Evolutionary conservation across 192 early-diverging fungal species (phyloP), one percentile per base, ranked within the genome.

Genomic region (Umbelopsis vinacea): DNA sequence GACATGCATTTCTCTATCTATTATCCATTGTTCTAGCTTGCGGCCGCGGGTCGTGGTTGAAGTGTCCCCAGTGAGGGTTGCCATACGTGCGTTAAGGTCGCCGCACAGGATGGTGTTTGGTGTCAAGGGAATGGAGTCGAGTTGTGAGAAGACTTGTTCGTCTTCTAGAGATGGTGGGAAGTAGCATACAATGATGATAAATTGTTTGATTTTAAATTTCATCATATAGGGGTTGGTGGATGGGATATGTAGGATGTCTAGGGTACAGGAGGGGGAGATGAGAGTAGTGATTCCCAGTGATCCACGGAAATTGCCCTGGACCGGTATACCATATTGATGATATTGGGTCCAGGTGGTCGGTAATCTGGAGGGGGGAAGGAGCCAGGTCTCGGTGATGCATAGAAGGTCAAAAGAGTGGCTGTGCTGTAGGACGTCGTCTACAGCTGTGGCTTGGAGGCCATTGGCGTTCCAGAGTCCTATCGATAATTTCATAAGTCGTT

Each of bases 311-410:
- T 69, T 46, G 14, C 23, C 50, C 3, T 40, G 3, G 11, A 37
- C 33, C 0, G 73, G 73, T 4, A 21, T 6, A 15, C 73, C 73
- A 69, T 53, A 63, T 2, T 40, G 43, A 22, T 74, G 67, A 29
- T 37, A 54, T 54, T 74, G 67, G 5, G 35, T 19, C 73, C 73
- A 74, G 3, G 67, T 29, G 9, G 67, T 69, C 19, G 19, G 67
- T 21, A 74, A 50, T 43, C 48, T 43, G 6, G 38, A 52, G 0
- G 73, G 73, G 48, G 73, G 26, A 29, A 69, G 67, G 46, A 74
- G 67, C 67, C 73, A 74, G 69, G 73, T 69, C 67, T 74, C 73
- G 45, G 73, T 74, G 46, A 74, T 74, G 29, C 69, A 75, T 1
- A 75, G 46, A 0, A 75, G 47, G 35, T 38, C 8, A 46, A 75